These are phyloP conservation scores for Wilhelminamyces savonicus DNA, from an alignment of 805 yeast genomes.

Conservation along the genomic window DNA sequence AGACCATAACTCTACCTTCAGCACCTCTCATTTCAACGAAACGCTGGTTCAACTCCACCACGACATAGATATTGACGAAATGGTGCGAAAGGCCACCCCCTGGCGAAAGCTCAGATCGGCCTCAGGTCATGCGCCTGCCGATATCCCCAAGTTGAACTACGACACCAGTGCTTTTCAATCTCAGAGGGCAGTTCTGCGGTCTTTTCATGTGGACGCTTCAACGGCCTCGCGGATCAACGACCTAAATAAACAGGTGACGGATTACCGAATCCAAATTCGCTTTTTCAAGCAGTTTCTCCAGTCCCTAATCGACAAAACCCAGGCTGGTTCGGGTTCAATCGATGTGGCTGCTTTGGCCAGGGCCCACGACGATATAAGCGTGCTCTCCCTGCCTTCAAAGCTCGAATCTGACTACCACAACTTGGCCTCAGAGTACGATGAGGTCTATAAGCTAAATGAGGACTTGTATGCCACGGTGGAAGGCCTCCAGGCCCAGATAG, in stretches of 20 bases:
- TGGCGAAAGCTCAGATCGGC: constrained; percentile 20
- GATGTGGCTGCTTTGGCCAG: constrained; percentile 14
- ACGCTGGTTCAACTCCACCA: constrained; percentile 10
- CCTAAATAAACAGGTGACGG: constrained; percentile 26
- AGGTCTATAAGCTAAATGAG: constrained; percentile 28
- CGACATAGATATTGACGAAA: constrained; percentile 11
- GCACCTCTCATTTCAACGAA: constrained; percentile 8
- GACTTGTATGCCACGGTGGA: constrained; percentile 33
- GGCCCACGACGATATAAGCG: constrained; percentile 12
- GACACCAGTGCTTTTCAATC: too few relatives aligned
- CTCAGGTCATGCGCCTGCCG: constrained; percentile 7
- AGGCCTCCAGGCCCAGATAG: constrained; percentile 24
- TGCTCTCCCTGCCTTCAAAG: constrained; percentile 6
- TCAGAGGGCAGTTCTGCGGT: too few relatives aligned
- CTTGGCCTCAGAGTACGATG: constrained; percentile 24
- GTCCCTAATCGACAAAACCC: constrained; percentile 2
- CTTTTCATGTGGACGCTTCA: too few relatives aligned
- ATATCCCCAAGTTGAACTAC: constrained; percentile 3
- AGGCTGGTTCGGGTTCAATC: constrained; percentile 2
- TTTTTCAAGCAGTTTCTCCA: constrained; percentile 32
- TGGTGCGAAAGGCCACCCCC: constrained; percentile 5
- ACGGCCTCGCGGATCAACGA: constrained; percentile 17
- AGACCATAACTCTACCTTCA: constrained; percentile 4
- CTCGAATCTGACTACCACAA: constrained; percentile 14
- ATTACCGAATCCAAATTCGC: constrained; percentile 32